Evolutionary conservation across 495 filamentous ascomycete genomes (phyloP), one percentile per base, ranked within the genome.

Genomic region (Coniosporium apollinis): DNA sequence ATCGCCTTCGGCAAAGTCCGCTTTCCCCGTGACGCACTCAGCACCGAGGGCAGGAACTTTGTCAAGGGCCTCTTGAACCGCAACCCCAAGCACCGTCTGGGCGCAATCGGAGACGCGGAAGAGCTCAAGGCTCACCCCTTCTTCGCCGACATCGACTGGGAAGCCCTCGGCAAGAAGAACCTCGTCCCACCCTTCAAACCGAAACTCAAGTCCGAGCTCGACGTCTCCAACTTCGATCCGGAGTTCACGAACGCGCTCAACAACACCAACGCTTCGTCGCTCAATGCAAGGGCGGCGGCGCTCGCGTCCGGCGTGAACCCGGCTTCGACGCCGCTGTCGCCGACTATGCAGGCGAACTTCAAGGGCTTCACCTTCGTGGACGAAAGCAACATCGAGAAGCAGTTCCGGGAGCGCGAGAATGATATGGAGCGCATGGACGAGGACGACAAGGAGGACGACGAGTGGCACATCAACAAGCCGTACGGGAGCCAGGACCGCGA

Each of bases 141-240:
- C 65, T 97, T 96, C 58, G 64, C 65, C 26, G 91, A 97, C 49
- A 75, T 94, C 28, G 81, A 96, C 55, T 97, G 89, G 89, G 70
- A 75, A 22, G 73, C 76, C 0, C 66, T 97, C 22, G 60, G 72
- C 33, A 81, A 79, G 59, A 96, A 94, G 61, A 69, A 85, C 38
- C 79, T 94, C 24, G 84, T 85, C n/a, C 89, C 89, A 0, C 89
- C 89, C 0, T 97, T 97, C 67, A 96, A 94, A 62, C 89, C 89
- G 7, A 87, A 89, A 52, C 70, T 97, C 41, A 89, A 89, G 63
- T 85, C 77, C 13, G 83, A 93, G 44, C 82, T 82, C 3, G 91
- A 97, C 50, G 91, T 87, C 3, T 93, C 85, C 14, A 96, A 97
- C 56, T 97, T 97, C 46, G 89, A 97, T 48, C 89, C 89, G 1